Conservation (phyloP, 805 yeast genomes). For the Cyberlindnera xishuangbannaensis region DNA sequence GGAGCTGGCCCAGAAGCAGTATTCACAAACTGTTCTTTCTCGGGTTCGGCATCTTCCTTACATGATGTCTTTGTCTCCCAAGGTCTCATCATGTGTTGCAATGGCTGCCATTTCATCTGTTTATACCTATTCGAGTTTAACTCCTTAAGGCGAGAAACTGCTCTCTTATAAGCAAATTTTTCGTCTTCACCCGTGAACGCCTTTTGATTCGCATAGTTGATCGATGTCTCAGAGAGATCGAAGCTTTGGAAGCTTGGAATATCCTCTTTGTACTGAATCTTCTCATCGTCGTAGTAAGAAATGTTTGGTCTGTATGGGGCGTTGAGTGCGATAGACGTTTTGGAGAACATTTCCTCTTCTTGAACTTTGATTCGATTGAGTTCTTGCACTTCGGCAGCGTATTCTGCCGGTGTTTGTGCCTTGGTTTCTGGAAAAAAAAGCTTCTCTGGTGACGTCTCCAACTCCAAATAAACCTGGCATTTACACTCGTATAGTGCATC, state of each 20-base stretch:
- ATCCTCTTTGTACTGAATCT: slow-evolving; percentile 28
- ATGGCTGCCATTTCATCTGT: slow-evolving; percentile 48
- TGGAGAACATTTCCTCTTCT: slow-evolving; percentile 66
- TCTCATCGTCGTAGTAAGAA: slow-evolving; percentile 51
- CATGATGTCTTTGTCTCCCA: slow-evolving; percentile 39
- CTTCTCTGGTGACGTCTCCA: slow-evolving; percentile 43
- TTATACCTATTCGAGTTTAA: slow-evolving; percentile 55
- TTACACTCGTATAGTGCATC: slow-evolving; percentile 68
- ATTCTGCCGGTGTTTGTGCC: slow-evolving; percentile 7
- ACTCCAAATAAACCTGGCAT: slow-evolving; percentile 51
- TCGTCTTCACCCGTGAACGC: slow-evolving; percentile 77
- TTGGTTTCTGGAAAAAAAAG: slow-evolving; percentile 68
- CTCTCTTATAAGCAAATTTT: slow-evolving; percentile 65
- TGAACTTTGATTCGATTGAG: slow-evolving; percentile 41
- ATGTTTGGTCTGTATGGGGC: slow-evolving; percentile 69
- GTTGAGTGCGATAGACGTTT: slow-evolving; percentile 50
- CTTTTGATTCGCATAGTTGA: slow-evolving; percentile 40
- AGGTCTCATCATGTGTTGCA: slow-evolving; percentile 45
- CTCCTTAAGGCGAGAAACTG: slow-evolving; percentile 58
- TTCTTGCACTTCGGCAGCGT: slow-evolving; percentile 20
- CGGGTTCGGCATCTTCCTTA: slow-evolving; percentile 1
- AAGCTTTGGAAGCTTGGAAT: slow-evolving; percentile 14
- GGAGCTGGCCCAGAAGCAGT: slow-evolving; percentile 28
- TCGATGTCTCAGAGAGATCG: slow-evolving; percentile 18
- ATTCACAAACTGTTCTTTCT: slow-evolving; percentile 16